These are phyloP conservation scores for Tricholoma sp. DNA, from an alignment of 768 basidiomycete species.

Conservation along the genomic window DNA sequence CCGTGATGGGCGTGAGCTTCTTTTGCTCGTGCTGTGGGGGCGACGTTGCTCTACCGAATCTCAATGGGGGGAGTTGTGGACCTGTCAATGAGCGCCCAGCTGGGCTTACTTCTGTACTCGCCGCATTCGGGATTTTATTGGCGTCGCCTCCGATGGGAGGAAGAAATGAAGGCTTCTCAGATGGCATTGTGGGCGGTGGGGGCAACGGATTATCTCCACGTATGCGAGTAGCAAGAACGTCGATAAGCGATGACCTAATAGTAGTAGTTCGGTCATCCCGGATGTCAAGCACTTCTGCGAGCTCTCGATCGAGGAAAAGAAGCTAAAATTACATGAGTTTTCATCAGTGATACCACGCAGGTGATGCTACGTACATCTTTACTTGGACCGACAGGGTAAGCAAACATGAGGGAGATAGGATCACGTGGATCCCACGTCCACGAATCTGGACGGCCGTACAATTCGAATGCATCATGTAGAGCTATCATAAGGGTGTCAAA, in stretches of 20 bases:
- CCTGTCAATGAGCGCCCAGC: slow-evolving; percentile 12
- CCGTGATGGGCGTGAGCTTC: slow-evolving; percentile 17
- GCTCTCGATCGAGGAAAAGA: slow-evolving; percentile 84
- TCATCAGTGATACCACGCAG: slow-evolving; percentile 6
- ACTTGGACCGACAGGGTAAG: slow-evolving; percentile 81
- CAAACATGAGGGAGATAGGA: slow-evolving; percentile 83
- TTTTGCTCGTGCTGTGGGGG: slow-evolving; percentile 11
- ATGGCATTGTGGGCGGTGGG: slow-evolving; percentile 9
- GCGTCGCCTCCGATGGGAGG: slow-evolving; percentile 27
- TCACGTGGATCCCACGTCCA: slow-evolving; percentile 93
- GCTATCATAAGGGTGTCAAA: slow-evolving; percentile 34
- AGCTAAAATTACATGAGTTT: slow-evolving; percentile 37
- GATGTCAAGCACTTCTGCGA: slow-evolving; percentile 73
- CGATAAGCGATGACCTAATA: slow-evolving; percentile 57
- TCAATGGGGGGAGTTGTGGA: slow-evolving; percentile 59
- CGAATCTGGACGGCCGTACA: slow-evolving; percentile 82
- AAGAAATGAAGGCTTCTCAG: slow-evolving; percentile 28
- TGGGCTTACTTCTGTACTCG: slow-evolving; percentile 6
- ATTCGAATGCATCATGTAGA: slow-evolving; percentile 78
- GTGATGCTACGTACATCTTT: slow-evolving; percentile 61
- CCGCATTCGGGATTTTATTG: slow-evolving; percentile 10
- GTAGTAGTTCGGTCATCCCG: slow-evolving; percentile 72
- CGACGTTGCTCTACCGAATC: slow-evolving; percentile 30
- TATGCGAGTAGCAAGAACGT: slow-evolving; percentile 63
- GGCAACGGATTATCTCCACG: slow-evolving; percentile 25